Conservation (phyloP, 306 rosid genomes). For the Amphicarpaea edgeworthii region DNA sequence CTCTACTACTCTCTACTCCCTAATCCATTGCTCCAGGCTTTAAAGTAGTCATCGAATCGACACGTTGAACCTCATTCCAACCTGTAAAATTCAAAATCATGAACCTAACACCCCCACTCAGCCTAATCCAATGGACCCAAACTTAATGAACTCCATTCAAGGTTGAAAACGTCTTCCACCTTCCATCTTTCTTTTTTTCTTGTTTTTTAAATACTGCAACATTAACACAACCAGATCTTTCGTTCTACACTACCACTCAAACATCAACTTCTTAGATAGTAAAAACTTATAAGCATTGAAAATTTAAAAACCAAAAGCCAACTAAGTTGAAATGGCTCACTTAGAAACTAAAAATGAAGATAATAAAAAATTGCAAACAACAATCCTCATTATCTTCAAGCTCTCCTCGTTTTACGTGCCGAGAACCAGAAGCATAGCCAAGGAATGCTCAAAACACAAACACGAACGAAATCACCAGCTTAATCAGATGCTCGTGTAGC, state of each 20-base stretch:
- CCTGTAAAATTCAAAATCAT: slow-evolving; percentile 47
- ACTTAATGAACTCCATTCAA: slow-evolving; percentile 27
- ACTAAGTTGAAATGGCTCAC: slow-evolving; percentile 29
- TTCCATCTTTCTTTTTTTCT: not conserved
- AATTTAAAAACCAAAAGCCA: not conserved
- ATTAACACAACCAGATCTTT: slow-evolving; percentile 31
- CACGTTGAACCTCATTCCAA: slow-evolving; percentile 49
- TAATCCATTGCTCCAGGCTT: slow-evolving; percentile 52
- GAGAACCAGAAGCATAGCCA: not conserved
- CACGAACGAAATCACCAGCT: not conserved
- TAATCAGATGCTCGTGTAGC: not conserved
- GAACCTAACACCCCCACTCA: slow-evolving; percentile 47
- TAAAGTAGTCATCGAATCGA: slow-evolving; percentile 54
- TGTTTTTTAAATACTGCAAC: slow-evolving; percentile 26
- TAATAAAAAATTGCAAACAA: slow-evolving; percentile 9
- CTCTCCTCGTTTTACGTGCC: slow-evolving; percentile 21
- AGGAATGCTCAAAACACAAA: slow-evolving; percentile 1
- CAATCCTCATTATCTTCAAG: slow-evolving; percentile 3
- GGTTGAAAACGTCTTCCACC: slow-evolving; percentile 39
- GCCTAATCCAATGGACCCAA: slow-evolving; percentile 43
- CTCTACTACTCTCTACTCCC: slow-evolving; percentile 35
- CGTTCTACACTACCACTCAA: slow-evolving; percentile 6
- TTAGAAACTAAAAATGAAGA: slow-evolving; percentile 31
- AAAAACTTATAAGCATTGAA: not conserved
- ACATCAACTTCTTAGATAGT: not conserved